Evolutionary conservation across 106 monocot genomes (phyloP).

Genomic region (Acanthochlamys bracteata): DNA sequence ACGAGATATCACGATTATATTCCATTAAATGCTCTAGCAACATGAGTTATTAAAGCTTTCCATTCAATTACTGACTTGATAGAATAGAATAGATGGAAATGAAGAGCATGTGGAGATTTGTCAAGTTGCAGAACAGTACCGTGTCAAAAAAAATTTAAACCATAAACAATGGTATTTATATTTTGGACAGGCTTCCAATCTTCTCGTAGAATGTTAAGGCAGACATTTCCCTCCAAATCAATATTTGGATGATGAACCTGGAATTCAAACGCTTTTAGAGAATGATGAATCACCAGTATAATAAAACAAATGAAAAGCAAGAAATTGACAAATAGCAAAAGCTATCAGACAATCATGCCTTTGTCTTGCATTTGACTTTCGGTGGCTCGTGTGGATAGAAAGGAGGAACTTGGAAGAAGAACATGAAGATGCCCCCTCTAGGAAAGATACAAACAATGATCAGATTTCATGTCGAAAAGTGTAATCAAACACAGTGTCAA

Average conservation of each 20-base stretch:
- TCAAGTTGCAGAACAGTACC: conserved; percentile 22
- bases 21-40: neutral
- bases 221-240: conserved; percentile 98
- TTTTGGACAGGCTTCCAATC: conserved; percentile 98
- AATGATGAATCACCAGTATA: too few relatives aligned
- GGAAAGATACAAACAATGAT: conserved; percentile 3
- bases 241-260: conserved; percentile 97
- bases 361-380: conserved; percentile 97
- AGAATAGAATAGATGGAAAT: neutral
- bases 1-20: too few relatives aligned
- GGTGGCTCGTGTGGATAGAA: conserved; percentile 91
- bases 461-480: neutral
- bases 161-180: conserved; percentile 88
- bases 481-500: too few relatives aligned
- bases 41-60: neutral
- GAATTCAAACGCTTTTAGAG: conserved; percentile 3
- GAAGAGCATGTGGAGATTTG: neutral
- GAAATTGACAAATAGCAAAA: neutral
- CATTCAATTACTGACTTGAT: neutral
- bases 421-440: conserved; percentile 69
- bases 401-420: conserved; percentile 75
- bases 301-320: neutral
- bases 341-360: conserved; percentile 29
- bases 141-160: conserved; percentile 84
- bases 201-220: conserved; percentile 92